Evolutionary conservation across 2,329 filamentous ascomycete species (phyloP).

Genomic region (Pseudogymnoascus sp.): DNA sequence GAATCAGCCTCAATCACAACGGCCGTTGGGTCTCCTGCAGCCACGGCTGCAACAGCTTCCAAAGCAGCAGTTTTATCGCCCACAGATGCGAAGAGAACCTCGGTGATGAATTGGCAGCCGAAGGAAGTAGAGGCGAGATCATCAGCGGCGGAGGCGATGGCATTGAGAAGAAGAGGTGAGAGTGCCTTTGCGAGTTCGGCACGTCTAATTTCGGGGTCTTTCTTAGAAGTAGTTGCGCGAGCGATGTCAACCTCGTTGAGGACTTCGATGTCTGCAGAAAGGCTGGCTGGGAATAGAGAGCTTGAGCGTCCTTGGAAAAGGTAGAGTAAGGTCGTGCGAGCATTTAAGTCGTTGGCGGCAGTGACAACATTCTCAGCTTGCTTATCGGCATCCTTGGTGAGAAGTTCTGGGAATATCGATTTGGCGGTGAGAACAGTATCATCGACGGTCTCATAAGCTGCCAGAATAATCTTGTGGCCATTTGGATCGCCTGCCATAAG

Average conservation of each 20-base stretch:
- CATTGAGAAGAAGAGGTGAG: conserved; percentile 66
- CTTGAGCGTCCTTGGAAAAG: conserved; percentile 65
- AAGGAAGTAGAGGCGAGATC: conserved; percentile 69
- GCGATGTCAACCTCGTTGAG: conserved; percentile 73
- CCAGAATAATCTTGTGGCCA: conserved; percentile 73
- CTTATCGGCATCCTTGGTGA: conserved; percentile 62
- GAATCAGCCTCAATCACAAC: conserved; percentile 28
- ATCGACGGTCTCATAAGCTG: conserved; percentile 85
- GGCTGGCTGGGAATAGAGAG: conserved; percentile 52
- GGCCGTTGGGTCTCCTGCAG: conserved; percentile 46
- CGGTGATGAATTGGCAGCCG: conserved; percentile 78
- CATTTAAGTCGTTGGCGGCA: conserved; percentile 58
- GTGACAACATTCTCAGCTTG: conserved; percentile 58
- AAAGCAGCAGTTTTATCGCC: conserved; percentile 74
- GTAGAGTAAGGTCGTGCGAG: conserved; percentile 66
- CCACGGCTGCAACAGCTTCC: conserved; percentile 58
- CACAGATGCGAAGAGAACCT: conserved; percentile 68
- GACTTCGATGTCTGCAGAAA: conserved; percentile 60
- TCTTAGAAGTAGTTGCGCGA: conserved; percentile 82
- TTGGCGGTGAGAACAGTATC: conserved; percentile 87
- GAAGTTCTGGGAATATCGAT: conserved; percentile 76
- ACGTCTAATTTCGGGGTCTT: conserved; percentile 69
- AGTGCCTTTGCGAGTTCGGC: conserved; percentile 69
- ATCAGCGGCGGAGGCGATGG: conserved; percentile 60
- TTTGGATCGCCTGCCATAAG: conserved; percentile 74